Evolutionary conservation across 2,329 filamentous ascomycete genomes (phyloP).

Genomic region (Hymenoscyphus infarciens): DNA sequence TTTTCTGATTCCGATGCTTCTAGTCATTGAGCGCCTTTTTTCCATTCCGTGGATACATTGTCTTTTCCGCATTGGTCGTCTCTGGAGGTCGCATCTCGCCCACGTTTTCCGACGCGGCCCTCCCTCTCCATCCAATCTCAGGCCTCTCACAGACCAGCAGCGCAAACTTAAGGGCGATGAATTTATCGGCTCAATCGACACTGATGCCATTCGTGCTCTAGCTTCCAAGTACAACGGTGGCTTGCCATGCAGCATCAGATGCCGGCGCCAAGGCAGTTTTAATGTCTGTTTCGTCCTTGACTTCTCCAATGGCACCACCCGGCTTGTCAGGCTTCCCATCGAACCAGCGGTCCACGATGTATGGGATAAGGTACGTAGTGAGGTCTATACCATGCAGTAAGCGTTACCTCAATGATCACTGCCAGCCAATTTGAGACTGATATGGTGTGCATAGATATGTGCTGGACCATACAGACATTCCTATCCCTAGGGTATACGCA

Average conservation of each 20-base stretch:
- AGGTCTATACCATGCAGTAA: too few species aligned
- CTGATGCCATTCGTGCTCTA: slow-evolving; percentile 2
- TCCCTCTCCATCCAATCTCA: slow-evolving; percentile 4
- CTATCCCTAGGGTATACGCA: slow-evolving; percentile 4
- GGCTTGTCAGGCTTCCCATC: slow-evolving; percentile 3
- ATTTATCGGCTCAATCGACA: slow-evolving; percentile 4
- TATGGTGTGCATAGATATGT: slow-evolving; percentile 3
- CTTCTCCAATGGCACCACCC: slow-evolving; percentile 2
- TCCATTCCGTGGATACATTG: slow-evolving; percentile 4
- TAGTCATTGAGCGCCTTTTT: slow-evolving; percentile 2
- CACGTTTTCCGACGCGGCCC: slow-evolving; percentile 1
- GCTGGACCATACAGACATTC: slow-evolving; percentile 4
- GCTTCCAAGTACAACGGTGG: neutral
- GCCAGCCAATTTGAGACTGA: slow-evolving; percentile 2
- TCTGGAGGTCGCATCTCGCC: slow-evolving; percentile 3
- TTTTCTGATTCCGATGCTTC: neutral
- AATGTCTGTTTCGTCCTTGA: slow-evolving; percentile 3
- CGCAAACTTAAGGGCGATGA: slow-evolving; percentile 2
- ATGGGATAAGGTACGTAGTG: neutral
- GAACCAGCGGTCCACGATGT: slow-evolving; percentile 1
- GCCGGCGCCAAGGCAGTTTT: too few species aligned
- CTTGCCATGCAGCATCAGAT: too few species aligned
- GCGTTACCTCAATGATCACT: neutral
- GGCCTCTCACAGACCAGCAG: slow-evolving; percentile 3
- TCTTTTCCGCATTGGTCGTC: neutral